Base-by-base conservation (phyloP, 1,139 yeast genomes). In the Hyphopichia burtonii region DNA sequence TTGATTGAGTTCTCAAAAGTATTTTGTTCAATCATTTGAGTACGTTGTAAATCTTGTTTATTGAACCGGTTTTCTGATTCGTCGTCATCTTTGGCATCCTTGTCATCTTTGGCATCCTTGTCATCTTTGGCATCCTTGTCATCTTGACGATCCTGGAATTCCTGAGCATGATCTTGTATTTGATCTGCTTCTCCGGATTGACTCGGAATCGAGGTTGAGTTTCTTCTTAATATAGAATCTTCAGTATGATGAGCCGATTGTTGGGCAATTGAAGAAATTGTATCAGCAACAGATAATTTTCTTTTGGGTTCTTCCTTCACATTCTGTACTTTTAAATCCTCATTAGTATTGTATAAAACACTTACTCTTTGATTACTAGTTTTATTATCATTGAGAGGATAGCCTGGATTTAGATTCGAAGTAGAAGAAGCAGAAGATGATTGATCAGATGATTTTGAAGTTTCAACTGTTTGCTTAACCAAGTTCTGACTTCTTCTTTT, bases 211-310 rank as follows among this genome's bases (percentile, higher is more conserved):
- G 18, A 8, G 31, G 15, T 43, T 38, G 47, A 36, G 38, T 38
- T 31, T 44, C 20, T 44, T 36, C 46, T 36, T 40, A 52, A 44
- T 22, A 50, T 49, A 31, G 25, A 37, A 19, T 45, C 53, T 17
- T 46, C 52, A 12, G 55, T 53, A 31, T 44, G 39, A 7, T 14
- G 22, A 12, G 52, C 55, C 1, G 56, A 46, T 16, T 42, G 41
- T 11, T 31, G 40, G 12, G 56, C 55, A 41, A 46, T 45, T 9
- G 53, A 47, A 17, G 52, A 44, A 18, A 54, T 51, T 27, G 47
- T 45, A 32, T 48, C 49, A 17, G 47, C 55, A 27, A 54, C 49
- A 6, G 52, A 28, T 9, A 28, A 4, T 28, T 17, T 28, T 33
- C 36, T 33, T 23, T 23, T 4, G 5, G 31, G 22, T 11, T 22